Base-by-base conservation (phyloP, 805 yeast species). In the Sugiyamaella marilandica region DNA sequence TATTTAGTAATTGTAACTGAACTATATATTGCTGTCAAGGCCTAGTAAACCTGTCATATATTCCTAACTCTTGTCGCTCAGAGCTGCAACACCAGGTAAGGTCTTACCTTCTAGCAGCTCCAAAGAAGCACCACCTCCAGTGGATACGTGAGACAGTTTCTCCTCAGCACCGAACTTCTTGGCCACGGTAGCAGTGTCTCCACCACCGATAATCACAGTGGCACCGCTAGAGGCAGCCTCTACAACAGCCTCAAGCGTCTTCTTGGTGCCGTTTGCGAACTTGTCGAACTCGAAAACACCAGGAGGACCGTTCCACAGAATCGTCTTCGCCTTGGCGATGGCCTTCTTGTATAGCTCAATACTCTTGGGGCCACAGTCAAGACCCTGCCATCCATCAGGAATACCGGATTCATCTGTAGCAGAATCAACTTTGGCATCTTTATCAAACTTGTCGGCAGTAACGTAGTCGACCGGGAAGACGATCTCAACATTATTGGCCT, bases 221-320 rank as follows among this genome's bases (percentile, higher is more conserved):
- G 96, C 87, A 70, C 97, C 97, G 56, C 82, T 80, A 72, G 81
- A 83, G 66, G 90, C 88, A 60, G 96, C 85, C 70, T 81, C 77
- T 63, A 91, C 95, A 69, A 85, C 85, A 65, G 94, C 95, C 59
- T 84, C 95, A 66, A 92, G 83, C 75, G 92, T 75, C 56, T 89
- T 57, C 78, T 91, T 87, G 70, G 98, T 92, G 76, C 98, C 98
- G 56, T 74, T 74, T 64, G 97, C 85, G 71, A 94, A 94, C 68
- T 80, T 80, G 64, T 88, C 96, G 69, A 94, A 94, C 80, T 94
- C 99, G 73, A 94, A 94, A 65, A 94, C 99, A 81, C 99, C 99
- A 75, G 99, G 97, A 61, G 99, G 99, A 73, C 99, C 99, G 80
- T 94, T 94, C 99, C 99, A 94, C 71, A 94, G 94, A 67, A 94